These are phyloP conservation scores for Hippophae gyantsensis DNA, from an alignment of 306 rosid genomes.

Conservation along the genomic window DNA sequence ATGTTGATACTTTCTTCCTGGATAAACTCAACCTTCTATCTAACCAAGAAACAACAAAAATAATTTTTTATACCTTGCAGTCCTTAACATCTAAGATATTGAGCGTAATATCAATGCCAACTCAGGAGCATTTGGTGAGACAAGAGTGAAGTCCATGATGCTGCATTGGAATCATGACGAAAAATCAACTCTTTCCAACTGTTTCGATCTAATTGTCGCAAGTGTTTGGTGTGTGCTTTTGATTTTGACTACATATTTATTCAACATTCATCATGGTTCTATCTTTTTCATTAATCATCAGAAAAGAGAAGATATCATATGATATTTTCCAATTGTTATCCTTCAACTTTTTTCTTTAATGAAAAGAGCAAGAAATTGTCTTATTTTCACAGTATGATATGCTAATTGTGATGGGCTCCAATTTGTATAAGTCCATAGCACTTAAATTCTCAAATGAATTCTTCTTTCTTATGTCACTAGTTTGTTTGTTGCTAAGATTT, in stretches of 20 bases:
- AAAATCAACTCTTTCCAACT: constrained; percentile 27
- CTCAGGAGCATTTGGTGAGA: constrained; percentile 62
- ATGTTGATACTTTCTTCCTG: neutral
- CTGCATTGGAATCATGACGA: constrained; percentile 82
- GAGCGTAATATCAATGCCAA: constrained; percentile 68
- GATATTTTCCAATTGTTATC: neutral
- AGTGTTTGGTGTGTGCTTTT: constrained; percentile 64
- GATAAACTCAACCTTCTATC: neutral
- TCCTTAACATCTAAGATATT: constrained; percentile 57
- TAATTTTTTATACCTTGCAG: neutral
- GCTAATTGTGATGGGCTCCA: constrained; percentile 1
- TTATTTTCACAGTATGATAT: neutral
- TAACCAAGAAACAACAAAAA: neutral
- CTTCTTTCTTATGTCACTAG: constrained; percentile 6
- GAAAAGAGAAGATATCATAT: constrained; percentile 1
- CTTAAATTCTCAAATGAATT: constrained; percentile 19
- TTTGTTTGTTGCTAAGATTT: constrained; percentile 14
- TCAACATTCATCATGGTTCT: neutral
- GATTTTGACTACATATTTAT: constrained; percentile 12
- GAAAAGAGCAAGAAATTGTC: constrained; percentile 1
- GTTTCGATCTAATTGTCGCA: constrained; percentile 67
- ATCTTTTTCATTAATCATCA: neutral
- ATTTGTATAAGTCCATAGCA: neutral
- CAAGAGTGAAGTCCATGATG: constrained; percentile 59
- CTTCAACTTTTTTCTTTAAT: constrained; percentile 9